A percentile compares a stretch with the other conserved stretches of the same genome.
phyloP scores from a whole-genome alignment of 228 moss, liverwort and hornwort species.

The Sphagnum fallax region DNA sequence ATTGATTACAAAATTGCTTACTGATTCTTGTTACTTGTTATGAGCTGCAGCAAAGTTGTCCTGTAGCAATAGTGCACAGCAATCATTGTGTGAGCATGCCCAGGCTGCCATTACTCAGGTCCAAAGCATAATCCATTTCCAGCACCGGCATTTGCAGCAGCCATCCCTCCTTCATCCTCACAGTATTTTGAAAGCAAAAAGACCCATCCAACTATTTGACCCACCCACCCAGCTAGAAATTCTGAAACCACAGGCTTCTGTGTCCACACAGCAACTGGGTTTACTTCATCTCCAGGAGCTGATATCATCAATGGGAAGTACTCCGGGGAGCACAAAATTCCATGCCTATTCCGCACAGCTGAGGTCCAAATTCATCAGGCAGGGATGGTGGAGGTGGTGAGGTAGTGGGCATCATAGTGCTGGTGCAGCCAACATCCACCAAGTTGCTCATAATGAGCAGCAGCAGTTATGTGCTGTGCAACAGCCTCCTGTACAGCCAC shows the following conservation, averaged over 20 bases:
- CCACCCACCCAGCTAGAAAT: conserved; percentile 16
- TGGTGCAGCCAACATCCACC: conserved; percentile 23
- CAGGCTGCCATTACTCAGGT: conserved; percentile 15
- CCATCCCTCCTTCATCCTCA: conserved; percentile 3
- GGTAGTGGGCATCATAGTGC: conserved; percentile 23
- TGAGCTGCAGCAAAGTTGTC: conserved; percentile 33
- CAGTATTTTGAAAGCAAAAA: conserved; percentile 30
- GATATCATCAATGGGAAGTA: conserved; percentile 32
- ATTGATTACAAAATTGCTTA: not conserved
- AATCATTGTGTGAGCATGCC: conserved; percentile 13
- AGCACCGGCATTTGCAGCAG: conserved; percentile 28
- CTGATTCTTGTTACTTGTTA: not conserved
- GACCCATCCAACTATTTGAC: conserved; percentile 20
- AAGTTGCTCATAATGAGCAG: conserved; percentile 36
- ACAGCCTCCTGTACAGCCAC: conserved; percentile 59
- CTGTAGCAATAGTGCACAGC: conserved; percentile 13
- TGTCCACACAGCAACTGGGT: conserved; percentile 10
- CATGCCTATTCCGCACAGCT: conserved; percentile 23
- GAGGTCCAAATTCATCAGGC: conserved; percentile 13
- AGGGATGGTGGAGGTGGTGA: conserved; percentile 25
- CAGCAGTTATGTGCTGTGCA: conserved; percentile 50
- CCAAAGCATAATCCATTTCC: conserved; percentile 22
- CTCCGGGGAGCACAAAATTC: conserved; percentile 39
- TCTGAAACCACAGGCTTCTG: conserved; percentile 9
- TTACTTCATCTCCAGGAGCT: conserved; percentile 15